phyloP scores from a whole-genome alignment of 371 early-diverging fungal species.

The Haplosporangium sp. region DNA sequence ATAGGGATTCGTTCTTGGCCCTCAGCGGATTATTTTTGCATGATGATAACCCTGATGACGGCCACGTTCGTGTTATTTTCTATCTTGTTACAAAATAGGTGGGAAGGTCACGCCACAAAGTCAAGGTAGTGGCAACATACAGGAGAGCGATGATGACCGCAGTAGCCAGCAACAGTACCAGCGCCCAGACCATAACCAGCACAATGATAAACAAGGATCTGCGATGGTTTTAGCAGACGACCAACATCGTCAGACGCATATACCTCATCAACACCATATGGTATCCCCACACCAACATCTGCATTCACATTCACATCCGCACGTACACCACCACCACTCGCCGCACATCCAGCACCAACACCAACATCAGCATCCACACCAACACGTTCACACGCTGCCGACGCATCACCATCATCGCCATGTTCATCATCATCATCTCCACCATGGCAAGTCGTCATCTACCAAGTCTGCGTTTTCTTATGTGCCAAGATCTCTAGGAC shows the following conservation, averaged over 20 bases:
- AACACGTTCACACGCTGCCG: background rate
- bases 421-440: conserved; percentile 40
- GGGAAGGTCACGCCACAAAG: conserved; percentile 7
- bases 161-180: background rate
- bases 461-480: conserved; percentile 42
- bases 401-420: conserved; percentile 38
- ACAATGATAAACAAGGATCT: conserved; percentile 1
- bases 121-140: conserved; percentile 2
- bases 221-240: background rate
- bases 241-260: background rate
- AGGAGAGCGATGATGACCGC: background rate
- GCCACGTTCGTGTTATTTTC: background rate
- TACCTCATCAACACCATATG: conserved; percentile 6
- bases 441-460: conserved; percentile 17
- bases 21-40: too few species aligned
- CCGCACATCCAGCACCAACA: conserved; percentile 4
- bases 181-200: conserved; percentile 11
- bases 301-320: conserved; percentile 20
- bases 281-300: conserved; percentile 17
- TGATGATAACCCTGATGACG: background rate
- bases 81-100: background rate
- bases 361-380: conserved; percentile 11
- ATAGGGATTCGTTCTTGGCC: too few species aligned
- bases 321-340: conserved; percentile 17
- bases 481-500: conserved; percentile 35